phyloP scores from a whole-genome alignment of 139 green algal genomes.

The Coelastrella sp. region DNA sequence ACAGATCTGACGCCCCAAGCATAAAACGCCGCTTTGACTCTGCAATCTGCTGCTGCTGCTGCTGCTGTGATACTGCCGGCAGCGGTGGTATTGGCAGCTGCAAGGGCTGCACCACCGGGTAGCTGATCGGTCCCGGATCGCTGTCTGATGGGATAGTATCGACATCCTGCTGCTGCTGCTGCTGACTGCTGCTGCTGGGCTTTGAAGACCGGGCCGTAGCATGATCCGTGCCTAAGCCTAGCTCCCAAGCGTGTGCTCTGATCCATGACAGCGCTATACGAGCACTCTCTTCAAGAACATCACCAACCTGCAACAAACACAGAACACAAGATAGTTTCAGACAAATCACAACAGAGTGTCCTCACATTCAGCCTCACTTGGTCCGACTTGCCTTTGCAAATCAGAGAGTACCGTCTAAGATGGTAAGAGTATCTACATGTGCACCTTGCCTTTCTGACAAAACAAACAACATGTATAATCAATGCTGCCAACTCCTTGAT shows the following conservation, averaged over 20 bases:
- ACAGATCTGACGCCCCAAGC: background rate
- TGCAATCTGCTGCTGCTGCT: background rate
- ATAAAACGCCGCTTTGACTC: background rate
- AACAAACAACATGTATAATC: too few relatives aligned
- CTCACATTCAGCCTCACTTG: too few relatives aligned
- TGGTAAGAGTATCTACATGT: too few relatives aligned
- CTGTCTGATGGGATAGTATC: too few relatives aligned
- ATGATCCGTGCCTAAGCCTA: constrained; percentile 48
- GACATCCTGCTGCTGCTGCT: background rate
- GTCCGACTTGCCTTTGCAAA: too few relatives aligned
- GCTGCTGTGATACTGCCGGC: background rate
- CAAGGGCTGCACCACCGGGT: background rate
- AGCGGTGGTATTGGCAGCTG: background rate
- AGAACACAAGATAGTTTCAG: too few relatives aligned
- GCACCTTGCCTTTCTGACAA: too few relatives aligned
- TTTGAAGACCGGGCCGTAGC: background rate
- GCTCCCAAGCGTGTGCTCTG: constrained; percentile 60
- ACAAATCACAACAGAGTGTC: too few relatives aligned
- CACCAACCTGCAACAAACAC: constrained; percentile 76
- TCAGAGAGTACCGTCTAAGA: too few relatives aligned
- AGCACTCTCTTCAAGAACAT: constrained; percentile 85
- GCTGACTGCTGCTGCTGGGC: background rate
- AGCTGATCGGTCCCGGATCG: background rate
- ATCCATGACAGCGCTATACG: constrained; percentile 86
- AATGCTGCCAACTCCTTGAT: too few relatives aligned